A percentile compares a stretch with the other conserved stretches of the same genome.
Conservation (phyloP, 306 rosid genomes). For the Luffa aegyptiaca region DNA sequence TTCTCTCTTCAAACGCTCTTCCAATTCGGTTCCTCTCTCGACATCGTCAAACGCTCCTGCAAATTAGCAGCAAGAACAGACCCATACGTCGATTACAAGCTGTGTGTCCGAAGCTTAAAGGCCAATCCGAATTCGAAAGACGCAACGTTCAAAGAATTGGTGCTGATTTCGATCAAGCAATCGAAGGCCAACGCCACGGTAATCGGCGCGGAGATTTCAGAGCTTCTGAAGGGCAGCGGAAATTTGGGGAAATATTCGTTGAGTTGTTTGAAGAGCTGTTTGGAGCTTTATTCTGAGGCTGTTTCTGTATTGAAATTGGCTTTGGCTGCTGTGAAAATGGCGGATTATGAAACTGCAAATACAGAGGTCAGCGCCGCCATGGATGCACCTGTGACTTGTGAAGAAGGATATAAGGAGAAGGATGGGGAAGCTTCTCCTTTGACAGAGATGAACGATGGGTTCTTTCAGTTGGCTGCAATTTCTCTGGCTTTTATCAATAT, state of each 20-base stretch:
- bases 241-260: slow-evolving; percentile 3
- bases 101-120: slow-evolving; percentile 39
- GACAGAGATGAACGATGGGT: slow-evolving; percentile 23
- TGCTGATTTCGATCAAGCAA: slow-evolving; percentile 19
- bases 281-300: slow-evolving; percentile 20
- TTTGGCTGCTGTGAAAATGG: not conserved
- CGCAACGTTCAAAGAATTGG: slow-evolving; percentile 26
- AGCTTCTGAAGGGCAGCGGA: slow-evolving; percentile 19
- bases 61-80: slow-evolving; percentile 35
- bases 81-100: slow-evolving; percentile 33
- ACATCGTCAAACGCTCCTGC: slow-evolving; percentile 34
- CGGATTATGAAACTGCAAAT: slow-evolving; percentile 18
- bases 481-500: slow-evolving; percentile 38
- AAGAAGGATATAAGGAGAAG: slow-evolving; percentile 52
- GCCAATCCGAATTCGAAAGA: slow-evolving; percentile 15
- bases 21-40: slow-evolving; percentile 13
- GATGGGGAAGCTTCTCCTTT: slow-evolving; percentile 38
- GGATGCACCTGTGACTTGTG: slow-evolving; percentile 49
- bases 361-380: slow-evolving; percentile 24
- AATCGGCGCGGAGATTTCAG: slow-evolving; percentile 21
- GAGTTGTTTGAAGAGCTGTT: slow-evolving; percentile 37
- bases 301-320: slow-evolving; percentile 10
- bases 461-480: slow-evolving; percentile 31
- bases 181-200: slow-evolving; percentile 38
- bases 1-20: not conserved